Conservation (phyloP, 345 rosid species). For the Bruguiera sexangula region DNA sequence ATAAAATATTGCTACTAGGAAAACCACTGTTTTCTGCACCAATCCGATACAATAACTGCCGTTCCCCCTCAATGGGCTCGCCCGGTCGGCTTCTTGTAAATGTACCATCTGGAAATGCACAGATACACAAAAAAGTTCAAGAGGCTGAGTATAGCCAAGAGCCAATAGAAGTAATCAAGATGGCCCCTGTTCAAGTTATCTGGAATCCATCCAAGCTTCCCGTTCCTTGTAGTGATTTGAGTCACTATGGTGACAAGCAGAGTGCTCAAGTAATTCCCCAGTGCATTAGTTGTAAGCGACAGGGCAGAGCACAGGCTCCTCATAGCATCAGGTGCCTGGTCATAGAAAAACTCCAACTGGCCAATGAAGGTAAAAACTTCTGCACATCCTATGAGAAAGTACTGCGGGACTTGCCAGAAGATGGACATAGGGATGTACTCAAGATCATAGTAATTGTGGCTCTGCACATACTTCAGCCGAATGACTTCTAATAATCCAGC, state of each 20-base stretch:
- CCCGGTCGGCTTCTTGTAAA: constrained; percentile 59
- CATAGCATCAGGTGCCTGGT: constrained; percentile 97
- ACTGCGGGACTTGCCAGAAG: constrained; percentile 96
- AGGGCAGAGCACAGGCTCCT: constrained; percentile 86
- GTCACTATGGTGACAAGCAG: constrained; percentile 63
- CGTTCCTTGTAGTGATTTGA: constrained; percentile 43
- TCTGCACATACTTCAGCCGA: constrained; percentile 49
- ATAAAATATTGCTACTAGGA: no score
- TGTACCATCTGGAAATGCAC: constrained; percentile 64
- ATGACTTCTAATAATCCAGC: constrained; percentile 72
- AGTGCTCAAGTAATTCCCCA: constrained; percentile 82
- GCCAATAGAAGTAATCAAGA: constrained; percentile 89
- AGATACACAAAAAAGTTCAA: constrained; percentile 69
- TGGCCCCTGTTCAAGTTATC: constrained; percentile 77
- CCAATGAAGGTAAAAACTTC: constrained; percentile 87
- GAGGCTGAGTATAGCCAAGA: constrained; percentile 60
- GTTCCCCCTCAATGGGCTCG: constrained; percentile 5
- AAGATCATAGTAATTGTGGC: constrained; percentile 54
- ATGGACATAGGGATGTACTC: constrained; percentile 62
- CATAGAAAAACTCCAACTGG: constrained; percentile 84
- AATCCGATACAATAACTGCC: neutral
- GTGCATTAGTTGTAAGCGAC: constrained; percentile 65
- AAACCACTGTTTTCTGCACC: neutral
- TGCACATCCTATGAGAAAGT: constrained; percentile 77
- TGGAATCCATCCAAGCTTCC: constrained; percentile 84